Evolutionary conservation across 1,284 basidiomycete genomes (phyloP).

Genomic region (Ceratobasidium sp.): DNA sequence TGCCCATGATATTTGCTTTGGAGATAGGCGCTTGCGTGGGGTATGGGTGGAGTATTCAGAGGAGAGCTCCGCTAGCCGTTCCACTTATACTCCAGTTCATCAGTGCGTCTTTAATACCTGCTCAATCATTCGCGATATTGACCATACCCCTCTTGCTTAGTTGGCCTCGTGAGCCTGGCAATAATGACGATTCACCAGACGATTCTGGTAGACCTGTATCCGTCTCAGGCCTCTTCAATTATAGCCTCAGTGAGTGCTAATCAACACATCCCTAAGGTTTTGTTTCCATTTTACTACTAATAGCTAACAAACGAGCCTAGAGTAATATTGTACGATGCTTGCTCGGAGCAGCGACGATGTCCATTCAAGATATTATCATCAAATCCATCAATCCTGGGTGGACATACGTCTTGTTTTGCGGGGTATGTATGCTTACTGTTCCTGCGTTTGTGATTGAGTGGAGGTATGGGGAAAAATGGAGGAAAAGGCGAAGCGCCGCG

Average conservation of each 20-base stretch:
- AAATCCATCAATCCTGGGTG: conserved; percentile 61
- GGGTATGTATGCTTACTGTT: conserved; percentile 56
- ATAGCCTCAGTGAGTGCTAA: conserved; percentile 61
- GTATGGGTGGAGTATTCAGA: conserved; percentile 53
- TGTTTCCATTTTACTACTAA: background rate
- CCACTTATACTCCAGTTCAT: conserved; percentile 47
- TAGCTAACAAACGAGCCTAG: conserved; percentile 53
- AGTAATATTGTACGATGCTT: conserved; percentile 70
- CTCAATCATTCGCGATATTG: background rate
- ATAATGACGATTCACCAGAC: conserved; percentile 58
- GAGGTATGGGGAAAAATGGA: conserved; percentile 25
- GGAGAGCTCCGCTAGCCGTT: conserved; percentile 47
- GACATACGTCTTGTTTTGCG: conserved; percentile 62
- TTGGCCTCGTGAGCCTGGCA: conserved; percentile 48
- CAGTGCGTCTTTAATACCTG: conserved; percentile 27
- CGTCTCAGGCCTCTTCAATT: conserved; percentile 67
- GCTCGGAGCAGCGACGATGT: conserved; percentile 62
- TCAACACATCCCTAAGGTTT: background rate
- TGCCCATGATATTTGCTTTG: conserved; percentile 47
- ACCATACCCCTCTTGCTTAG: conserved; percentile 26
- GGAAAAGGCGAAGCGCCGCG: background rate
- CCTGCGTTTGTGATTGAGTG: conserved; percentile 50
- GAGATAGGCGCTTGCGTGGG: conserved; percentile 47
- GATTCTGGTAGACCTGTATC: conserved; percentile 70
- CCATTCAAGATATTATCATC: conserved; percentile 61